Conservation (phyloP, 768 basidiomycete genomes). For the Lepiota venenata region DNA sequence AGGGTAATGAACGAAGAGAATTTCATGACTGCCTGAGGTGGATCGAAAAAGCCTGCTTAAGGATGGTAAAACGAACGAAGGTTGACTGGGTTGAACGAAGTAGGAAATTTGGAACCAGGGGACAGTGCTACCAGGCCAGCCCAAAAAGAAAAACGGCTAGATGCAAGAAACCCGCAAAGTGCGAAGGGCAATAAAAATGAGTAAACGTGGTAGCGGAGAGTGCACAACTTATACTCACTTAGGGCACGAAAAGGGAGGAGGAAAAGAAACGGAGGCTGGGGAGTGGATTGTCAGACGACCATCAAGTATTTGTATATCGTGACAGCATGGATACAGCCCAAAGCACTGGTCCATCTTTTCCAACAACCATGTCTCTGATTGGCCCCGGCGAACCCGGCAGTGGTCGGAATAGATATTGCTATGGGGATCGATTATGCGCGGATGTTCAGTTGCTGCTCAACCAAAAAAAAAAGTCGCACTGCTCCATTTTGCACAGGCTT, state of each 20-base stretch:
- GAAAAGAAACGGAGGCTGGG: slow-evolving; percentile 24
- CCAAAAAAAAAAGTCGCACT: too few relatives aligned
- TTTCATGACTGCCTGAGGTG: slow-evolving; percentile 44
- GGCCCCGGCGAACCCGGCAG: slow-evolving; percentile 7
- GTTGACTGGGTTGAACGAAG: slow-evolving; percentile 18
- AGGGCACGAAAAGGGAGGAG: slow-evolving; percentile 31
- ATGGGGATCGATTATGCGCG: slow-evolving; percentile 3
- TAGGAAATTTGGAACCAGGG: slow-evolving; percentile 38
- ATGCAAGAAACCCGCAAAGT: slow-evolving; percentile 17
- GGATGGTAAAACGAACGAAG: slow-evolving; percentile 30
- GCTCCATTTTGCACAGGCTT: not conserved
- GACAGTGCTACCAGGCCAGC: slow-evolving; percentile 66
- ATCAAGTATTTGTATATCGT: slow-evolving; percentile 32
- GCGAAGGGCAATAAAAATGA: not conserved
- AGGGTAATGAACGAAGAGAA: slow-evolving; percentile 37
- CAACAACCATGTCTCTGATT: slow-evolving; percentile 3
- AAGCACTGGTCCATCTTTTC: slow-evolving; percentile 14
- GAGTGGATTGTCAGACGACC: slow-evolving; percentile 22
- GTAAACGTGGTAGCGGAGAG: not conserved
- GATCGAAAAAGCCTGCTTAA: slow-evolving; percentile 40
- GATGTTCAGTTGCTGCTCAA: not conserved
- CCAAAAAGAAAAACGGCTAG: slow-evolving; percentile 42
- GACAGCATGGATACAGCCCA: slow-evolving; percentile 25
- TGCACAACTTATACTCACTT: slow-evolving; percentile 23
- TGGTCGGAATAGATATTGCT: not conserved